These are phyloP conservation scores for Saccharum spontaneum DNA, from an alignment of 176 grass and related monocot genomes.

Conservation along the genomic window DNA sequence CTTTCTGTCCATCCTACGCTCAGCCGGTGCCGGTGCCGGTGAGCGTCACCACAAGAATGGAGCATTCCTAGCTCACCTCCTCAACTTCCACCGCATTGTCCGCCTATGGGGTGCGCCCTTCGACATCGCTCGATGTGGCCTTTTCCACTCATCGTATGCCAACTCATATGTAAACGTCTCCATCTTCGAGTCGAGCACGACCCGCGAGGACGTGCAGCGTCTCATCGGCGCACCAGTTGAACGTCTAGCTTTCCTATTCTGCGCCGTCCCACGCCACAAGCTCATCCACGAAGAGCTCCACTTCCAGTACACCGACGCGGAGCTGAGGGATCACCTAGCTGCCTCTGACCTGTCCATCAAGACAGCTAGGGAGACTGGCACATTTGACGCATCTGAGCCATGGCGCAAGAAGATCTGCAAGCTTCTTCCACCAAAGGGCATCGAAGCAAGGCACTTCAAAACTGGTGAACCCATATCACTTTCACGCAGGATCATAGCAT, in stretches of 20 bases:
- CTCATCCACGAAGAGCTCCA: conserved; percentile 57
- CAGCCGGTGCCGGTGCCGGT: conserved; percentile 52
- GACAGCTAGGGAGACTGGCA: conserved; percentile 28
- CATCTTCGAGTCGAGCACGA: conserved; percentile 55
- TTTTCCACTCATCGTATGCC: conserved; percentile 69
- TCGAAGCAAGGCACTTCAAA: conserved; percentile 8
- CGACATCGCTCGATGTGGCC: conserved; percentile 51
- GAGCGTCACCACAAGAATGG: conserved; percentile 78
- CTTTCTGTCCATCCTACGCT: conserved; percentile 42
- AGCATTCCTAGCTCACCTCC: conserved; percentile 54
- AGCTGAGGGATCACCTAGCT: conserved; percentile 45
- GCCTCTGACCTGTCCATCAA: conserved; percentile 43
- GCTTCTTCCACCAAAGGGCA: conserved; percentile 18
- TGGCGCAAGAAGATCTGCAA: conserved; percentile 50
- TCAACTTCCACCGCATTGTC: conserved; percentile 55
- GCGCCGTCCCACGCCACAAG: conserved; percentile 48
- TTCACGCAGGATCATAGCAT: conserved; percentile 7
- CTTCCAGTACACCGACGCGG: conserved; percentile 49
- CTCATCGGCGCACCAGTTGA: conserved; percentile 52
- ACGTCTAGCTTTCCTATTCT: conserved; percentile 61
- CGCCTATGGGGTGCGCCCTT: conserved; percentile 47
- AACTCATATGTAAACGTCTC: conserved; percentile 70
- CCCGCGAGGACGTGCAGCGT: conserved; percentile 31
- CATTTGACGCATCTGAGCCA: conserved; percentile 30
- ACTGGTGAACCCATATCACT: conserved; percentile 12